Evolutionary conservation across 2,329 filamentous ascomycete species (phyloP).

Genomic region (Cadophora gregata): DNA sequence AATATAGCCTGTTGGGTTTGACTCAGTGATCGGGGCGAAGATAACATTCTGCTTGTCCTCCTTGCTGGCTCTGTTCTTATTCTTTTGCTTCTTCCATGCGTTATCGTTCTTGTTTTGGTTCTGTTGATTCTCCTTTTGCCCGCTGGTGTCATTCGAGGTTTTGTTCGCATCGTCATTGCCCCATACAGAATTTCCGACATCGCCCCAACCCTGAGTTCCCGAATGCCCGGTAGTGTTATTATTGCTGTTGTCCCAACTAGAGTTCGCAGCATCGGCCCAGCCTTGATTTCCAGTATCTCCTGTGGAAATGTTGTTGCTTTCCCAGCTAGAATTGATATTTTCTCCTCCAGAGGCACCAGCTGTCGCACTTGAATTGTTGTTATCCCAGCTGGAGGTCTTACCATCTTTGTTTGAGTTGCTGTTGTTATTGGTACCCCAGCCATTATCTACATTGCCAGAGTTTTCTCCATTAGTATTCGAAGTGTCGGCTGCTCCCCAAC

Average conservation of each 20-base stretch:
- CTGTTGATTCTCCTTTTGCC: background rate
- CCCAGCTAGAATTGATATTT: background rate
- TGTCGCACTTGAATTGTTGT: background rate
- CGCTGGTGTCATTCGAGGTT: background rate
- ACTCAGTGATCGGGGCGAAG: background rate
- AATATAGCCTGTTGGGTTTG: conserved; percentile 8
- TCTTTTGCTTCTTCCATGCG: conserved; percentile 11
- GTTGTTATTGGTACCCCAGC: background rate
- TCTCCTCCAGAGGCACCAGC: conserved; percentile 1
- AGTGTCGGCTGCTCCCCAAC: background rate
- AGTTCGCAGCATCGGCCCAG: background rate
- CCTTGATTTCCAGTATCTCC: conserved; percentile 1
- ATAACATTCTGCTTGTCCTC: conserved; percentile 3
- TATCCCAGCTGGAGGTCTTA: background rate
- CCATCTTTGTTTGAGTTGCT: background rate
- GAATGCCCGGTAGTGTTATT: background rate
- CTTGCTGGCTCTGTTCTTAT: conserved; percentile 6
- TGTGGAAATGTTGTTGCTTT: background rate
- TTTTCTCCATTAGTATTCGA: conserved; percentile 1
- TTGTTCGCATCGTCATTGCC: background rate
- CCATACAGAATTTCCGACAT: background rate
- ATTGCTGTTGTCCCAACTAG: background rate
- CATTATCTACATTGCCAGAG: background rate
- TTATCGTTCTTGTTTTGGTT: conserved; percentile 4
- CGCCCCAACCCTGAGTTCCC: background rate